Evolutionary conservation across 2,329 filamentous ascomycete genomes (phyloP).

Genomic region (Waltergamsia citrina): DNA sequence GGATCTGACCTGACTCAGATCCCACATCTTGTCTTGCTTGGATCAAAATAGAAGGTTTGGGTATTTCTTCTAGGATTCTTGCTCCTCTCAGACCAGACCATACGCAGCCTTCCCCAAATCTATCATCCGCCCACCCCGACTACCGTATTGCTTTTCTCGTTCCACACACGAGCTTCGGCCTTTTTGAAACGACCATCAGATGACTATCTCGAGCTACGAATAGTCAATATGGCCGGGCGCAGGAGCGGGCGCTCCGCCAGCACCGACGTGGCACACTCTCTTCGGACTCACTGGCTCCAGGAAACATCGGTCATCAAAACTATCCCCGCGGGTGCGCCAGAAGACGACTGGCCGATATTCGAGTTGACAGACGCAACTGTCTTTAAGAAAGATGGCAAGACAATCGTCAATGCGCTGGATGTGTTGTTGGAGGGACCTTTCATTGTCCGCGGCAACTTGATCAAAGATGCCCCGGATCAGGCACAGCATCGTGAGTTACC

Average conservation of each 20-base stretch:
- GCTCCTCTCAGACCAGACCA: too few relatives aligned
- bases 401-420: constrained; percentile 50
- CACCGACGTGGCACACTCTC: constrained; percentile 29
- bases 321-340: constrained; percentile 5
- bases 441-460: constrained; percentile 48
- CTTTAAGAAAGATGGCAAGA: constrained; percentile 40
- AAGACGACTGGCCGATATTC: constrained; percentile 50
- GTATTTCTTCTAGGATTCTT: too few relatives aligned
- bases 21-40: too few relatives aligned
- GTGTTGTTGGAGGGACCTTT: constrained; percentile 52
- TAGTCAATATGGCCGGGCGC: constrained; percentile 23
- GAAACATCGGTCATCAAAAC: constrained; percentile 23
- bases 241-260: constrained; percentile 34
- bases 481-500: constrained; percentile 14
- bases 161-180: too few relatives aligned
- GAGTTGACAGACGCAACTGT: constrained; percentile 51
- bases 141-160: too few relatives aligned
- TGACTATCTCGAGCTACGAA: neutral
- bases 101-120: too few relatives aligned
- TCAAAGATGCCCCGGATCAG: constrained; percentile 34
- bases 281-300: constrained; percentile 21
- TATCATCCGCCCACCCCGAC: neutral
- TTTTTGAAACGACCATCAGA: neutral
- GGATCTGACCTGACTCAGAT: too few relatives aligned
- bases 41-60: too few relatives aligned